Base-by-base conservation (phyloP, 169 alveolate species). In the Plasmodium ovale region DNA sequence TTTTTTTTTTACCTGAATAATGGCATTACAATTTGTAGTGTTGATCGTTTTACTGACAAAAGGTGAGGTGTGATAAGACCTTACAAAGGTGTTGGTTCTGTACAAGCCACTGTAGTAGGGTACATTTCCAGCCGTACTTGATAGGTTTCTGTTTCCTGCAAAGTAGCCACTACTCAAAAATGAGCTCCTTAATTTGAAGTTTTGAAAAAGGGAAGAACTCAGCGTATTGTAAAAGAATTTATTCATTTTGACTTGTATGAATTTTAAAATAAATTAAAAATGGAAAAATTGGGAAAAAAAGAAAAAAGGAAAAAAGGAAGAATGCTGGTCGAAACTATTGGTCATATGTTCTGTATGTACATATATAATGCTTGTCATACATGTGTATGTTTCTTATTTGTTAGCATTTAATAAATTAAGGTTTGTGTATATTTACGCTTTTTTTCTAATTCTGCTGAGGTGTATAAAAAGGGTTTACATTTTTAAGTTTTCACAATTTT, bases 171-270 rank as follows among this genome's bases (percentile, higher is more conserved):
- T 65, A 21, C 82, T 64, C 70, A 82, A 58, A 82, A 49, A 82
- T 54, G 79, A 67, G 71, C 90, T 82, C 25, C 65, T 82, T 27
- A 64, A 29, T 33, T 82, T 82, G 29, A 82, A 82, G 58, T 82
- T 82, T 65, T 82, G 90, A 82, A 82, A 82, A 51, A 82, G 84
- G 60, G 90, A 67, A 9, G 90, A 82, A 67, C 51, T 82, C 53
- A 82, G 19, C 12, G 90, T 67, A 60, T 67, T 82, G 53, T 21
- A 77, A 65, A 82, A 82, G 49, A 82, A 82, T 35, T 35, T 82
- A 53, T 35, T 82, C 90, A 82, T 82, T 82, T 82, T 82, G 58
- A 62, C 10, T 33, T 27, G 65, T 44, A 44, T 44, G 14, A 31
- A 29, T 69, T 47, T 27, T 27, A 47, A 47, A 47, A 14, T 47